A percentile compares a stretch with the other conserved stretches of the same genome.
phyloP scores from a whole-genome alignment of 75 land plant genomes.

The Selaginella moellendorffii region DNA sequence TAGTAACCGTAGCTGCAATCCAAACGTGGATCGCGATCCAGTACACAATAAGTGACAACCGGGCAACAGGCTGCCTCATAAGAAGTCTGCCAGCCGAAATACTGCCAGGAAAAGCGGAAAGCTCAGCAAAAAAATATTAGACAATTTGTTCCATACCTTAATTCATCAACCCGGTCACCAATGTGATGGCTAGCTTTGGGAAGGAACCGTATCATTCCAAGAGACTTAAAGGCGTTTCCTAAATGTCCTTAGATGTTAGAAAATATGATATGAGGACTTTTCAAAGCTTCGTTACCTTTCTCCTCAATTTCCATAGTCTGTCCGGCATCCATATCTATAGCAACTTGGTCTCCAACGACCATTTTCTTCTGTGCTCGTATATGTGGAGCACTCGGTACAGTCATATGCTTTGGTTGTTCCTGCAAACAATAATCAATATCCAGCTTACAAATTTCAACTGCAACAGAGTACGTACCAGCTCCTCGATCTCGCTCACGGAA shows the following conservation, averaged over 20 bases:
- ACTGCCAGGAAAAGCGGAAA: slow-evolving; percentile 29
- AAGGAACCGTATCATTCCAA: slow-evolving; percentile 59
- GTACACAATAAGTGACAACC: slow-evolving; percentile 67
- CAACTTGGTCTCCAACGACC: slow-evolving; percentile 47
- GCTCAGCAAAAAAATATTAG: neutral
- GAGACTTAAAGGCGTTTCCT: slow-evolving; percentile 46
- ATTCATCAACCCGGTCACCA: slow-evolving; percentile 65
- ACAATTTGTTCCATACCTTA: slow-evolving; percentile 46
- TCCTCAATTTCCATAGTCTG: slow-evolving; percentile 75
- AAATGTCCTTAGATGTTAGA: neutral
- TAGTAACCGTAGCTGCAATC: slow-evolving; percentile 14
- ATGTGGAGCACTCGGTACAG: slow-evolving; percentile 27
- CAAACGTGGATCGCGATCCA: slow-evolving; percentile 63
- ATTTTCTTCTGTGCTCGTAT: slow-evolving; percentile 62
- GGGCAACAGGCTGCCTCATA: slow-evolving; percentile 78
- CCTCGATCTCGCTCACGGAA: neutral
- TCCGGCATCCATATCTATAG: slow-evolving; percentile 58
- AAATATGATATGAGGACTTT: slow-evolving; percentile 7
- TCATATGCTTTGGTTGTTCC: neutral
- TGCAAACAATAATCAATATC: neutral
- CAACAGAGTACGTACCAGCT: neutral
- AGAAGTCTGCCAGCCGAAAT: slow-evolving; percentile 72
- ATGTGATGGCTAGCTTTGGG: slow-evolving; percentile 62
- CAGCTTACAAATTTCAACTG: neutral
- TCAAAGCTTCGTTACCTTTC: too few species aligned